Conservation (phyloP, 2,329 filamentous ascomycete species). For the Kalmusia sp. region DNA sequence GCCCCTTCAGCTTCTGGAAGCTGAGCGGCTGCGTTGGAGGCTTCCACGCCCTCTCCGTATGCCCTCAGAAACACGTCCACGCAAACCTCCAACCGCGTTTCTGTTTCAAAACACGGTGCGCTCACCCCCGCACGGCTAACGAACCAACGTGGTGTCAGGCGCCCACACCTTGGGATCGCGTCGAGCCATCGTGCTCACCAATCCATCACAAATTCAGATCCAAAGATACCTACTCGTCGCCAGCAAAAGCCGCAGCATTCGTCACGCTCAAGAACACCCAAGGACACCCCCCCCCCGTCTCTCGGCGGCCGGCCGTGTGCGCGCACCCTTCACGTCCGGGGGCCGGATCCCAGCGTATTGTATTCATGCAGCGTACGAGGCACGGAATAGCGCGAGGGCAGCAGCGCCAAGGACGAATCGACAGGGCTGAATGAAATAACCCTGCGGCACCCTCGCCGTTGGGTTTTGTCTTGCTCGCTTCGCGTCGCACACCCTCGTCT, state of each 20-base stretch:
- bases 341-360: too few species aligned
- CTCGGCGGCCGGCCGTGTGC: not conserved
- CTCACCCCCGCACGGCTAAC: not conserved
- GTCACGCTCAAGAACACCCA: not conserved
- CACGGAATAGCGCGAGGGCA: not conserved
- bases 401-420: not conserved
- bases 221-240: not conserved
- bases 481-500: not conserved
- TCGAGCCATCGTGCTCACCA: not conserved
- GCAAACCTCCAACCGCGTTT: not conserved
- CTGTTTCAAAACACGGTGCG: not conserved
- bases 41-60: not conserved
- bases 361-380: not conserved
- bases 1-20: conserved; percentile 2
- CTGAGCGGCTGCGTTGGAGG: not conserved
- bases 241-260: too few species aligned
- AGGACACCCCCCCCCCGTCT: not conserved
- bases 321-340: not conserved
- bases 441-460: not conserved
- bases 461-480: not conserved
- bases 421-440: not conserved
- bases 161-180: not conserved
- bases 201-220: not conserved
- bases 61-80: not conserved
- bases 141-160: not conserved